Evolutionary conservation across 2,329 filamentous ascomycete species (phyloP), one percentile per base, ranked within the genome.

Genomic region (Ramularia collo-cygni): DNA sequence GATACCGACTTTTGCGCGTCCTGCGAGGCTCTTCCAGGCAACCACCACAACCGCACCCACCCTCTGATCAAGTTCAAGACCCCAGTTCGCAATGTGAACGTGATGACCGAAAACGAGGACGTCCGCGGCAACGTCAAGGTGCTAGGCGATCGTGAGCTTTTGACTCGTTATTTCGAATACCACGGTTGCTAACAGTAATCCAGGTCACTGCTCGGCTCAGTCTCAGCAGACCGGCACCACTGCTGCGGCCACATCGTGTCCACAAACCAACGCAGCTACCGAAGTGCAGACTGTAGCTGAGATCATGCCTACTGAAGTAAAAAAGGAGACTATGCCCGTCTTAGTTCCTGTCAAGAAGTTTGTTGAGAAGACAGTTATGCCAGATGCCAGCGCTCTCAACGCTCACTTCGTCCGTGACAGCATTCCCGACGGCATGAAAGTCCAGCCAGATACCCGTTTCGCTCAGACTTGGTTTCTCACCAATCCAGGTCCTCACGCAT

Each of bases 31-130:
- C 80, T 80, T 55, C 92, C 92, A 6, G 72, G 72, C 49, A 90
- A 93, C 64, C 71, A 69, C 15, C 92, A 98, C 71, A 95, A 96
- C 71, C 81, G 80, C 64, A 94, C 89, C n/a, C 92, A 98, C 57
- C 92, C 92, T 18, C 71, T 98, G 54, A 88, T 98, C 71, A 95
- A 95, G 70, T 88, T 98, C 72, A 94, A 87, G 75, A 93, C 85
- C 2, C 85, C 90, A 8, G 83, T 98, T 35, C 84, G 86, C 52
- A 83, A 85, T 52, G 85, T 95, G 26, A 89, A 78, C 47, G 85
- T 98, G 37, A 89, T 80, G 35, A 96, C 90, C 7, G 74, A 83
- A 48, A 83, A 83, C 38, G 86, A 94, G 64, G 79, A 87, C 54
- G 75, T 75, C 43, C 70, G 79, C 52, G 83, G 83, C 36, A 72